Evolutionary conservation across 495 filamentous ascomycete species (phyloP), one percentile per base, ranked within the genome.

Genomic region (Tetracladium setigerum): DNA sequence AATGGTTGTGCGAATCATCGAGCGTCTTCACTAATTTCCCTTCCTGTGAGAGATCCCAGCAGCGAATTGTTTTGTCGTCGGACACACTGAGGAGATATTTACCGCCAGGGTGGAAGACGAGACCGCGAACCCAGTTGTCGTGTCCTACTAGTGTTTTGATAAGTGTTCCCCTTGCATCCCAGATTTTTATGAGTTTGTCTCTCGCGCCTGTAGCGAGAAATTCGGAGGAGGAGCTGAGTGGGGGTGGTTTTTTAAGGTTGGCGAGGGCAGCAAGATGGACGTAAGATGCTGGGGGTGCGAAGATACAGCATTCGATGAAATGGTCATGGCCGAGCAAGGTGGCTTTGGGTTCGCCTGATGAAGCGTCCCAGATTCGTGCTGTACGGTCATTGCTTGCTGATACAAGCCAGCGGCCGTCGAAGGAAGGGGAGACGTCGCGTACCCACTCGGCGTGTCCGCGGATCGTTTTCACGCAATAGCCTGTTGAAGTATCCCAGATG

Each of bases 1-100:
- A 98, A 61, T 89, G 88, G 5, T 71, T 82, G 62, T 95, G 92
- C 1, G 81, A 85, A 55, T 90, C 84, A 31, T 75, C 69, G 13
- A 95, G 64, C 2, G 77, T 84, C 68, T 90, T 90, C 46, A 96
- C 90, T 53, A 89, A 88, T 52, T 85, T 84, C 14, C 87, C 86
- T 62, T 96, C 90, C 57, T 98, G 92, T 12, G 76, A 73, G 8
- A 98, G 70, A 67, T 98, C 92, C 92, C 92, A 98, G 68, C 91
- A 96, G 36, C 91, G 73, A 30, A 98, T 69, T 11, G 88, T 90
- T 64, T 95, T 95, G 62, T 98, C 92, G 57, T 98, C 92, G 18
- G 83, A 70, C 4, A 84, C 86, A 30, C 82, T 87, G 14, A 98
- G 65, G 1, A 98, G 73, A 54, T 92, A 98, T 63, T 95, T 95